Conservation (phyloP, 1,284 basidiomycete genomes). For the Leccinum brunneo-olivaceum region DNA sequence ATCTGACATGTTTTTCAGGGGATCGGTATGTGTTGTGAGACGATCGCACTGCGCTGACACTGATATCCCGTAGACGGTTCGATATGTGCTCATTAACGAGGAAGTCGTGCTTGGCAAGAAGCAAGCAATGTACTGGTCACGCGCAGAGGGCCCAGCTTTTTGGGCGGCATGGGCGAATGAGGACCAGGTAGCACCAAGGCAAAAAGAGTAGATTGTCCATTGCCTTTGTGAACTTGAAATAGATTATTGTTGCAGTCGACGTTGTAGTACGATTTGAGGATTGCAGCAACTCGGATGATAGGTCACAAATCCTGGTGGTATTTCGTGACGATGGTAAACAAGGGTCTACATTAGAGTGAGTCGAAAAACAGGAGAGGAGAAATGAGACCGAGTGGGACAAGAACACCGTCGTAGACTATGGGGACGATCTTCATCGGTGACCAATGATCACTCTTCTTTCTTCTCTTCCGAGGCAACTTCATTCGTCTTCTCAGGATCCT, state of each 20-base stretch:
- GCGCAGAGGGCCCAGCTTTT: constrained; percentile 49
- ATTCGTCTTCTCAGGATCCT: constrained; percentile 28
- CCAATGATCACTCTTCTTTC: constrained; percentile 20
- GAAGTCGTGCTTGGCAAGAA: constrained; percentile 44
- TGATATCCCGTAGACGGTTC: constrained; percentile 40
- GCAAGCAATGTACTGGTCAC: constrained; percentile 54
- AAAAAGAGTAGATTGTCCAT: constrained; percentile 12
- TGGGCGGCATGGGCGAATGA: constrained; percentile 50
- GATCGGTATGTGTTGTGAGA: constrained; percentile 34
- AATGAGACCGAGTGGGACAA: constrained; percentile 5
- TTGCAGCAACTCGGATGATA: background rate
- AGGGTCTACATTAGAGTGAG: constrained; percentile 29
- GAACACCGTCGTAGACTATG: constrained; percentile 4
- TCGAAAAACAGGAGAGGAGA: constrained; percentile 8
- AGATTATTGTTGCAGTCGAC: too few species aligned
- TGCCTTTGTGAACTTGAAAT: too few species aligned
- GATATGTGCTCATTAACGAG: constrained; percentile 57
- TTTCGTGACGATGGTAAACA: constrained; percentile 25
- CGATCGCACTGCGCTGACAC: background rate
- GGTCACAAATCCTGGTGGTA: constrained; percentile 20
- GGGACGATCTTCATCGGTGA: constrained; percentile 1
- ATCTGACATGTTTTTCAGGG: constrained; percentile 27
- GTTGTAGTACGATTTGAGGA: background rate
- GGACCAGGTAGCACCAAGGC: constrained; percentile 28
- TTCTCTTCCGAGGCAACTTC: constrained; percentile 24